These are phyloP conservation scores for Wickerhamomyces sp. DNA, from an alignment of 1,139 yeast genomes.

Conservation along the genomic window DNA sequence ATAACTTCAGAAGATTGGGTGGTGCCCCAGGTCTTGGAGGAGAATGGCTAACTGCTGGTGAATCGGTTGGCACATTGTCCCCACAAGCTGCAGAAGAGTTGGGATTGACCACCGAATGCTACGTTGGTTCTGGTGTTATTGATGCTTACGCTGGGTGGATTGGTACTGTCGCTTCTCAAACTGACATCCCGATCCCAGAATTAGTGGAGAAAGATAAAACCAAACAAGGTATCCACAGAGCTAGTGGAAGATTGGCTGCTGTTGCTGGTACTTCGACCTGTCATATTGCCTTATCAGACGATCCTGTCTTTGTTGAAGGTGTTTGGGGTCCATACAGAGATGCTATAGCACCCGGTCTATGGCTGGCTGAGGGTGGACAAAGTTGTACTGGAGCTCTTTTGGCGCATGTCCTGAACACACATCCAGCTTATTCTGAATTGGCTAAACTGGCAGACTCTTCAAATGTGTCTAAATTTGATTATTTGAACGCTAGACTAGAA, in stretches of 20 bases:
- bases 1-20: conserved; percentile 75
- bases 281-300: conserved; percentile 82
- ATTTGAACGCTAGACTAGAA: conserved; percentile 70
- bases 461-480: conserved; percentile 74
- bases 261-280: conserved; percentile 99
- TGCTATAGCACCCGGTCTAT: conserved; percentile 79
- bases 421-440: conserved; percentile 79
- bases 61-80: conserved; percentile 69
- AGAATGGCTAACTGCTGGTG: conserved; percentile 79
- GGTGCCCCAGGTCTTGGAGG: conserved; percentile 77
- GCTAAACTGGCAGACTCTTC: conserved; percentile 58
- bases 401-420: conserved; percentile 84
- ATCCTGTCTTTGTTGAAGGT: conserved; percentile 88
- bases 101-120: conserved; percentile 74
- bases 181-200: conserved; percentile 97
- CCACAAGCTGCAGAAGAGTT: conserved; percentile 70
- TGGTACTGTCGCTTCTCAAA: conserved; percentile 94
- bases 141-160: conserved; percentile 99
- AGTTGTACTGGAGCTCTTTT: conserved; percentile 92
- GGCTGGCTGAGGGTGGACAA: conserved; percentile 99
- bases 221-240: conserved; percentile 45
- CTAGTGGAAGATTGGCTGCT: conserved; percentile 88
- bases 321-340: conserved; percentile 99
- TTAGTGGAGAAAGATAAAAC: conserved; percentile 87
- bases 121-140: conserved; percentile 92